Base-by-base conservation (phyloP, 495 filamentous ascomycete species). In the Staphylotrichum longicolle region DNA sequence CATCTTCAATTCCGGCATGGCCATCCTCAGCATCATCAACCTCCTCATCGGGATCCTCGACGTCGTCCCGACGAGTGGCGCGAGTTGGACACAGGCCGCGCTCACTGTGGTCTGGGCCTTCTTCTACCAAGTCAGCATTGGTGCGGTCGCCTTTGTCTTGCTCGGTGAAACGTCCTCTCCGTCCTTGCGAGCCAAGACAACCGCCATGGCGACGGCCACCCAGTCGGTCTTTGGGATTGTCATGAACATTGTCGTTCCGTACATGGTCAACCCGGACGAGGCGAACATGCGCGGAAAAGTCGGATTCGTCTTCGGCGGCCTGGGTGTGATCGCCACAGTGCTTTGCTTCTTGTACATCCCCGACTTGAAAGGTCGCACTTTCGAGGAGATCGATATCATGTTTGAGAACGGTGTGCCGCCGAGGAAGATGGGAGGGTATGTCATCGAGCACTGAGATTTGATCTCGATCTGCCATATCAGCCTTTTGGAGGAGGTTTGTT, bases 201-300 rank as follows among this genome's bases (percentile, higher is more conserved):
- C 85, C 3, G 85, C 80, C 9, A 66, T 91, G 3, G 83, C 85
- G 0, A 85, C 84, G 1, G 85, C 83, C 9, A 73, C 78, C 0
- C 85, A 89, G 58, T 80, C 82, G 0, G 62, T 84, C 0, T 70
- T 85, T 39, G 82, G 82, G 0, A 86, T 87, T 46, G 73, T 79
- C 7, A 86, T 84, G 74, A 86, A 82, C 3, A 78, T 89, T 12
- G 82, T 81, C 0, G 85, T 87, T 48, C 85, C 85, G 1, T 86
- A 88, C 60, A 82, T 87, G 80, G 80, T 91, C 45, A 89, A 88
- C 63, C 82, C 85, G 2, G 81, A 86, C 47, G 75, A 84, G 39
- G 86, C 78, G 30, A 82, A 88, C 62, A 74, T 85, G 75, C 77
- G 80, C 51, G 85, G 85, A 2, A 88, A 90, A 66, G 73, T 86